A percentile compares a stretch with the other conserved stretches of the same genome.
These are phyloP conservation scores for Aureobasidium sp. DNA, from an alignment of 2,329 filamentous ascomycete species.

Conservation along the genomic window DNA sequence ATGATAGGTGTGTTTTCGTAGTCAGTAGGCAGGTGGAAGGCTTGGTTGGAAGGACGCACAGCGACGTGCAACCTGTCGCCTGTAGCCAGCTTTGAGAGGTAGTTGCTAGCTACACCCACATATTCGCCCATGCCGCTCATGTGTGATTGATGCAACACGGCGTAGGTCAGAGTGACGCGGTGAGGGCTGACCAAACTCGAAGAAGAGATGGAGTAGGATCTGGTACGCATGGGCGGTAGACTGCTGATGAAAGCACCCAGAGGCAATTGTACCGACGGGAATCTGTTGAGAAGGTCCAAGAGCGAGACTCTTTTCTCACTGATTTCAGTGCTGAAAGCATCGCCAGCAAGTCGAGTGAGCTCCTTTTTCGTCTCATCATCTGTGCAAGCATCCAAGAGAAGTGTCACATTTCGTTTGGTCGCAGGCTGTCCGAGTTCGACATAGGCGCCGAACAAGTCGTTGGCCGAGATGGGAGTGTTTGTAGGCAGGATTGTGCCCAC, in stretches of 20 bases:
- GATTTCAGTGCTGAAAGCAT: constrained; percentile 30
- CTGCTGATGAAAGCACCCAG: constrained; percentile 61
- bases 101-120: constrained; percentile 37
- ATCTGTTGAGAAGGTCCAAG: constrained; percentile 61
- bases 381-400: constrained; percentile 42
- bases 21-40: constrained; percentile 38
- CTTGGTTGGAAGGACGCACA: constrained; percentile 33
- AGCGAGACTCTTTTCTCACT: constrained; percentile 42
- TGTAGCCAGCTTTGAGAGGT: constrained; percentile 32
- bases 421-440: constrained; percentile 66
- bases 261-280: constrained; percentile 51
- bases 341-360: constrained; percentile 42
- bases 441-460: constrained; percentile 59
- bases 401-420: constrained; percentile 53
- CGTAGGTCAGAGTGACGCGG: constrained; percentile 52
- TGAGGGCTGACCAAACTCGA: constrained; percentile 25
- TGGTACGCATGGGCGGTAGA: constrained; percentile 61
- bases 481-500: constrained; percentile 61
- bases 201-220: constrained; percentile 29
- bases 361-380: constrained; percentile 43
- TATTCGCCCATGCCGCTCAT: constrained; percentile 25
- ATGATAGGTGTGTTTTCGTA: constrained; percentile 47
- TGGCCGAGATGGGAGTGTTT: constrained; percentile 51
- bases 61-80: constrained; percentile 37
- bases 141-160: constrained; percentile 36